These are phyloP conservation scores for Pseudonitzschia multiseries DNA, from an alignment of 108 stramenopile genomes.

Conservation along the genomic window DNA sequence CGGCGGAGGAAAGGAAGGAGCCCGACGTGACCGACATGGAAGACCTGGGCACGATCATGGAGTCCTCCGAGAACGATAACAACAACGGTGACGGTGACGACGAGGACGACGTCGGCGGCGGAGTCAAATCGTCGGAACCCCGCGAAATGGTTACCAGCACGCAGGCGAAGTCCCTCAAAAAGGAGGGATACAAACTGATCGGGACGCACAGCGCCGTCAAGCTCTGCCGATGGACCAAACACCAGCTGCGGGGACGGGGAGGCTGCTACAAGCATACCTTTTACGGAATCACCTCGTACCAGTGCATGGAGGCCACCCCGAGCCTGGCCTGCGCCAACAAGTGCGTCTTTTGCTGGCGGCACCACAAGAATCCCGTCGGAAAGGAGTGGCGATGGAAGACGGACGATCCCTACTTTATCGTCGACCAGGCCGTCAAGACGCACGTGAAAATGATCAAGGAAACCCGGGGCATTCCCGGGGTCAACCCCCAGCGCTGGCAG, in stretches of 20 bases:
- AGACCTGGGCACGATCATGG: slow-evolving; percentile 85
- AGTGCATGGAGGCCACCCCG: slow-evolving; percentile 98
- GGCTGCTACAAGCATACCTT: slow-evolving; percentile 98
- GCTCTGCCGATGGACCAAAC: slow-evolving; percentile 97
- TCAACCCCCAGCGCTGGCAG: slow-evolving; percentile 87
- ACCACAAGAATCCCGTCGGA: slow-evolving; percentile 98
- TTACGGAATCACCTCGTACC: slow-evolving; percentile 95
- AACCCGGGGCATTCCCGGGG: slow-evolving; percentile 93
- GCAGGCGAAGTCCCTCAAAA: slow-evolving; percentile 88
- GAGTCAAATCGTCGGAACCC: slow-evolving; percentile 33
- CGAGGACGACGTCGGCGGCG: slow-evolving; percentile 22
- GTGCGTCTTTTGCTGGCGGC: slow-evolving; percentile 98
- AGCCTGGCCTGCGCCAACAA: slow-evolving; percentile 95
- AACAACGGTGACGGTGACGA: slow-evolving; percentile 11
- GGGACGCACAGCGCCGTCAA: slow-evolving; percentile 96
- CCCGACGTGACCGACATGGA: slow-evolving; percentile 88
- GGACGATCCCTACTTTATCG: slow-evolving; percentile 89
- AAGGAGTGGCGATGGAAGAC: slow-evolving; percentile 97
- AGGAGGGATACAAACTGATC: slow-evolving; percentile 96
- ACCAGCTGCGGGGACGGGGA: slow-evolving; percentile 93
- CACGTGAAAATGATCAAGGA: slow-evolving; percentile 93
- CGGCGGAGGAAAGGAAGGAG: slow-evolving; percentile 46
- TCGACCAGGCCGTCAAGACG: slow-evolving; percentile 80
- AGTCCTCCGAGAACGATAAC: slow-evolving; percentile 28
- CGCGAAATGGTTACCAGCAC: slow-evolving; percentile 93